These are phyloP conservation scores for Ophiosphaerella herpotricha DNA, from an alignment of 2,329 filamentous ascomycete species.

Conservation along the genomic window DNA sequence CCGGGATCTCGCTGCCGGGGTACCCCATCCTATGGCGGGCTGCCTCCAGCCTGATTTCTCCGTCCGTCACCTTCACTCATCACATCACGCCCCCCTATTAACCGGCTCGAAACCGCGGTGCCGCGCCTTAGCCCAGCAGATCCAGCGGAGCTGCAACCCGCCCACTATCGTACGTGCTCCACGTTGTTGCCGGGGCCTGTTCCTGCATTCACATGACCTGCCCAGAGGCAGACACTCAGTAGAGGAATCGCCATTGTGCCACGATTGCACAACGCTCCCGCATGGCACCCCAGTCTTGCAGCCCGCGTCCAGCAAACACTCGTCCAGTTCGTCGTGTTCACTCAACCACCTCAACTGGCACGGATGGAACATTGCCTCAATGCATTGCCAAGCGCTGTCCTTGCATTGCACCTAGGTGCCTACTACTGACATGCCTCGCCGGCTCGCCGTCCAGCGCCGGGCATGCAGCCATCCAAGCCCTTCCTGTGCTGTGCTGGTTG, in stretches of 20 bases:
- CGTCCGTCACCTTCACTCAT: not conserved
- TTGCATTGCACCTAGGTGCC: constrained; percentile 24
- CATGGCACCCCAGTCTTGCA: constrained; percentile 43
- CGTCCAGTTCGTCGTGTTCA: constrained; percentile 22
- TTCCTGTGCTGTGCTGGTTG: not conserved
- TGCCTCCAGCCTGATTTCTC: too few species aligned
- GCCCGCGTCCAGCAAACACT: not conserved
- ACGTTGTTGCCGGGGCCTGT: not conserved
- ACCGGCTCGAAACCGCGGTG: constrained; percentile 31
- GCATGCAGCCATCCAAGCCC: too few species aligned
- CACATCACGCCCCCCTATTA: constrained; percentile 22
- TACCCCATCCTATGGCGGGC: too few species aligned
- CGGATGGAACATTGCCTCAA: constrained; percentile 37
- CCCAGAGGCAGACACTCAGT: constrained; percentile 9
- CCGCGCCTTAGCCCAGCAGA: constrained; percentile 25
- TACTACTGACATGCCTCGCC: not conserved
- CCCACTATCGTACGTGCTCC: constrained; percentile 13
- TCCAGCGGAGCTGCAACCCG: constrained; percentile 33
- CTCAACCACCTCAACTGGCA: constrained; percentile 23
- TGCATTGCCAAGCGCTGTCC: constrained; percentile 18
- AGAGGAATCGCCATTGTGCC: constrained; percentile 9
- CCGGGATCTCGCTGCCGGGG: too few species aligned
- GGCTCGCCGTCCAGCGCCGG: too few species aligned
- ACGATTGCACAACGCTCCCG: constrained; percentile 29
- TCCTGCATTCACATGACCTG: constrained; percentile 13